Base-by-base conservation (phyloP, 1,284 basidiomycete species). In the Ceraceosorus guamensis region DNA sequence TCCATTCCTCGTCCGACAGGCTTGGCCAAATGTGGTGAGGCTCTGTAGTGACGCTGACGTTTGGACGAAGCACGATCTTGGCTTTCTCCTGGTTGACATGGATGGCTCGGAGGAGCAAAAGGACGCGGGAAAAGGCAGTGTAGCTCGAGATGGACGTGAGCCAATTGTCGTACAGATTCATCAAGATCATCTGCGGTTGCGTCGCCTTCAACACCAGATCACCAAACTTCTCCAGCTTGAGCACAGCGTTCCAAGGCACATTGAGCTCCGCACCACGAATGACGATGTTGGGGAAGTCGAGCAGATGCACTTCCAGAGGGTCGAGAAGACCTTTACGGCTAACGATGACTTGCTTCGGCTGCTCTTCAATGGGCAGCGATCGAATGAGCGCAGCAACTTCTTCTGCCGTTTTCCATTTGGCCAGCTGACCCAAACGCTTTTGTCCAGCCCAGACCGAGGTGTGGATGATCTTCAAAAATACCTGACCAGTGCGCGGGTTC, bases 161-260 rank as follows among this genome's bases (percentile, higher is more conserved):
- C 95, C 95, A 98, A 76, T 97, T 93, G 78, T 99, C 87, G 77
- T 98, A 99, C 61, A 98, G 83, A 80, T 89, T 95, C 83, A 96
- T 97, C 54, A 99, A 79, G 18, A 98, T 91, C 93, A 96, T 96
- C 77, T 96, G 91, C n/a, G 92, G 92, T 81, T 95, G 91, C 39
- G 89, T 96, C 30, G 92, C 91, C 60, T 90, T 88, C 84, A 96
- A 77, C 67, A 96, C 96, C 59, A 98, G 80, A 77, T 99, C 95
- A 79, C 95, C 95, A 66, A 99, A 97, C 79, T 97, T 96, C 82
- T 99, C 95, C 84, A 98, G 92, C 83, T 98, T 97, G 87, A 99
- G 91, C 68, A 91, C 93, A 14, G 93, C 91, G 80, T 98, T 93
- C 90, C 98, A 98, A 0, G 95, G 95, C 60, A 98, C 80, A 76